Evolutionary conservation across 805 yeast species (phyloP), one percentile per base, ranked within the genome.

Genomic region (Ogataea methanolica): DNA sequence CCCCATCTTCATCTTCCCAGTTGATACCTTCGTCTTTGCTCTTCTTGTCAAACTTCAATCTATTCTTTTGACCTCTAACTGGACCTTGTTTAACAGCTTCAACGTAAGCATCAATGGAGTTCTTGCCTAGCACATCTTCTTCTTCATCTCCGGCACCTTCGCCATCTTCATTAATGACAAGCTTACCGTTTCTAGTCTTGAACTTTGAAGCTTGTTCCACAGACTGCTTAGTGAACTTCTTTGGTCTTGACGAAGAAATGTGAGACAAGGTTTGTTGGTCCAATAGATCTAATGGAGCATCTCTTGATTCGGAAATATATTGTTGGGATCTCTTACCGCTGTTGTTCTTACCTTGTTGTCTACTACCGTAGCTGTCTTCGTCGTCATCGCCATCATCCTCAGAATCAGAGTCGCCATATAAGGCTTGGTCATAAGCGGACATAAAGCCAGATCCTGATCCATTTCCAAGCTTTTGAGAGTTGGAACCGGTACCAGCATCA

Each of bases 31-130:
- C 83, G 42, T 73, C 79, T 35, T 77, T 80, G 21, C 76, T 51
- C 33, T 51, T 50, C 41, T 57, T 55, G 70, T 85, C 88, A 72
- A 81, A 92, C 70, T 90, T 92, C 75, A 92, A 79, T 71, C 82
- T 89, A 68, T 91, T 91, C 71, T 80, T 82, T 73, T 88, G 97
- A 49, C 97, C 97, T 68, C 96, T 84, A 4, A 90, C 82, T 31
- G 98, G 98, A 22, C 94, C 97, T 58, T 85, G 87, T 65, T 80
- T 85, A 22, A 94, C 89, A 6, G 99, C 99, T 52, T 90, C 97
- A 55, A 90, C 79, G 65, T 94, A 94, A 0, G 97, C 98, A 62
- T 87, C 87, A 54, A 92, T 79, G 16, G 97, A 96, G 41, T 72
- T 69, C 26, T 68, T 67, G 22, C 69, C 69, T 22, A 53, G 36